A percentile compares a stretch with the other conserved stretches of the same genome.
Conservation (phyloP, 192 early-diverging fungal genomes). For the Powellomyces hirtus region DNA sequence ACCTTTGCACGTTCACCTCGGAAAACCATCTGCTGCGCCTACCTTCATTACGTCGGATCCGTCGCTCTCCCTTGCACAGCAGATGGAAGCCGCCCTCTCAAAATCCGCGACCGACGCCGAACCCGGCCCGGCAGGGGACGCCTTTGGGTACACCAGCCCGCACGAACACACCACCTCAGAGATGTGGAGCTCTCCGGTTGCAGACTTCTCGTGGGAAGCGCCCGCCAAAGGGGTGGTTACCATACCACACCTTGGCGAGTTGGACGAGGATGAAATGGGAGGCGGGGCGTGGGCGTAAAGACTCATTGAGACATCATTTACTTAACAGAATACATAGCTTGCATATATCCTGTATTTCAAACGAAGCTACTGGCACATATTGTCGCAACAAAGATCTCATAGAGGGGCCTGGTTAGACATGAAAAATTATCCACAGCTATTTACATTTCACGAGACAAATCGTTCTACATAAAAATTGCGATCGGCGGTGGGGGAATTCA, state of each 20-base stretch:
- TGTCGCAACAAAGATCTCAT: no score
- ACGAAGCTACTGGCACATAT: no score
- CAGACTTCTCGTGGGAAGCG: not conserved
- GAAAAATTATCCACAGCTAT: no score
- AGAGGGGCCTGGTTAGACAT: no score
- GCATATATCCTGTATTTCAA: no score
- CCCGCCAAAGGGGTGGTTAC: not conserved
- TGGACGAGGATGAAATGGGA: not conserved
- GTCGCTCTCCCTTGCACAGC: constrained; percentile 5
- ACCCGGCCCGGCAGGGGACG: not conserved
- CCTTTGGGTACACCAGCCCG: not conserved
- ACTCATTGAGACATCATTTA: no score
- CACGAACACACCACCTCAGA: not conserved
- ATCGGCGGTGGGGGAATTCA: no score
- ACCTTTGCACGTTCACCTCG: not conserved
- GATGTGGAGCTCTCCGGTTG: not conserved
- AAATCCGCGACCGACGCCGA: not conserved
- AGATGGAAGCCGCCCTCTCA: constrained; percentile 20
- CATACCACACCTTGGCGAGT: not conserved
- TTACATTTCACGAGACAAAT: no score
- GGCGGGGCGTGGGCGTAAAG: not conserved
- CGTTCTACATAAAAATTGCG: no score
- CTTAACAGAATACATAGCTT: no score
- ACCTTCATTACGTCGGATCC: constrained; percentile 7
- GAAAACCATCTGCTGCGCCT: not conserved